Base-by-base conservation (phyloP, 768 basidiomycete genomes). In the Megacollybia marginata region DNA sequence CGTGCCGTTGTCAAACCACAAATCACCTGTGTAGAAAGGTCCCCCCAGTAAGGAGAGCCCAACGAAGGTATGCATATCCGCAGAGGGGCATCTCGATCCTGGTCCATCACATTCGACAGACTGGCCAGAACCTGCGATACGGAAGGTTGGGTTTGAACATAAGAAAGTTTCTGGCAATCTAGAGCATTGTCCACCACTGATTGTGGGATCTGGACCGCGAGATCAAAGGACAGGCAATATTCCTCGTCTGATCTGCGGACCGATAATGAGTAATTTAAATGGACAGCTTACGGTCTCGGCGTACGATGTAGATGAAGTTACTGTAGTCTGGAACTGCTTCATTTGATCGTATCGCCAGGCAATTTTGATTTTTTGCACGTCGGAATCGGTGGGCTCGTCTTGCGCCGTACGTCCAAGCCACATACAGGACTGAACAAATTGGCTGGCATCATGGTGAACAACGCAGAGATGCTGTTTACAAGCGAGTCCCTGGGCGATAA, bases 321-420 rank as follows among this genome's bases (percentile, higher is more conserved):
- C 82, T 2, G 90, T 92, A 4, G 93, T 96, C 68, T 90, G 80
- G 64, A 96, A 95, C 66, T 75, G 83, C 68, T 86, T 89, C 88
- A 97, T 88, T 50, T 83, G 77, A 59, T 92, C 91, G 65, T 99
- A 99, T 61, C 96, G 78, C 90, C 96, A 99, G 31, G 96, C 96
- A 58, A 99, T 98, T 70, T 88, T 95, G 55, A 94, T 87, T 57
- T 82, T 83, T 23, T 80, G 73, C 38, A 69, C 75, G 23, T 66
- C 18, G 15, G 38, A 40, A 13, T 13, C 13, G 4, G 38, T 40
- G 38, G 2, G 13, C 38, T 40, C 38, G 38, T 40, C 38, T 19
- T 40, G 38, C 5, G 15, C 8, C 3, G 44, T 5, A 9, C 13
- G 13, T n/a, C 44, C 44, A 16, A 44, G 18, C 92, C 92, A 96